A percentile compares a stretch with the other conserved stretches of the same genome.
Conservation (phyloP, 2,329 filamentous ascomycete species). For the Colletotrichum lentis region DNA sequence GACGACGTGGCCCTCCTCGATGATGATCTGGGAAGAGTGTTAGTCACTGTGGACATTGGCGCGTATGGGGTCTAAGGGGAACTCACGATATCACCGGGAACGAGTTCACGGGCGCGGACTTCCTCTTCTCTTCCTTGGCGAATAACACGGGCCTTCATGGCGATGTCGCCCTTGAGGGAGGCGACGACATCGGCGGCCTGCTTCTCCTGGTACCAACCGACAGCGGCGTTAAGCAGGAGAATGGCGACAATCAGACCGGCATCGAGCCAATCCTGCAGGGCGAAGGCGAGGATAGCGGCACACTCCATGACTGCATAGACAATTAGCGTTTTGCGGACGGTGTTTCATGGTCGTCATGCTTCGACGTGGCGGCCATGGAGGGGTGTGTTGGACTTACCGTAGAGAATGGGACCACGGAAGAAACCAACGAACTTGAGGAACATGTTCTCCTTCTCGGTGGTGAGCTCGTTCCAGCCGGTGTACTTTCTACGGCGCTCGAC, state of each 20-base stretch:
- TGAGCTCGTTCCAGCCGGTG: constrained; percentile 75
- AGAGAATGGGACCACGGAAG: constrained; percentile 79
- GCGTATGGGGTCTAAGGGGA: neutral
- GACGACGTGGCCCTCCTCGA: constrained; percentile 76
- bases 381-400: constrained; percentile 63
- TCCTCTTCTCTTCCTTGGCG: constrained; percentile 73
- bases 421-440: constrained; percentile 78
- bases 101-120: constrained; percentile 77
- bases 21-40: constrained; percentile 60
- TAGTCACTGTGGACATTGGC: neutral
- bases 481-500: constrained; percentile 72
- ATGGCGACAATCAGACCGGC: constrained; percentile 78
- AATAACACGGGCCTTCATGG: constrained; percentile 74
- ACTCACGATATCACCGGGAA: constrained; percentile 78
- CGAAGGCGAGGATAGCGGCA: constrained; percentile 75
- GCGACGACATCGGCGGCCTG: constrained; percentile 81
- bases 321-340: constrained; percentile 30
- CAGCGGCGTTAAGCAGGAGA: constrained; percentile 75
- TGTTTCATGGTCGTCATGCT: constrained; percentile 34
- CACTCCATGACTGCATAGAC: constrained; percentile 71
- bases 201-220: constrained; percentile 85
- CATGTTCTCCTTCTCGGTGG: constrained; percentile 78
- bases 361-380: neutral
- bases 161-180: constrained; percentile 78
- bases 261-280: constrained; percentile 80